Evolutionary conservation across 768 basidiomycete genomes (phyloP), one percentile per base, ranked within the genome.

Genomic region (Kondoa subrosea): DNA sequence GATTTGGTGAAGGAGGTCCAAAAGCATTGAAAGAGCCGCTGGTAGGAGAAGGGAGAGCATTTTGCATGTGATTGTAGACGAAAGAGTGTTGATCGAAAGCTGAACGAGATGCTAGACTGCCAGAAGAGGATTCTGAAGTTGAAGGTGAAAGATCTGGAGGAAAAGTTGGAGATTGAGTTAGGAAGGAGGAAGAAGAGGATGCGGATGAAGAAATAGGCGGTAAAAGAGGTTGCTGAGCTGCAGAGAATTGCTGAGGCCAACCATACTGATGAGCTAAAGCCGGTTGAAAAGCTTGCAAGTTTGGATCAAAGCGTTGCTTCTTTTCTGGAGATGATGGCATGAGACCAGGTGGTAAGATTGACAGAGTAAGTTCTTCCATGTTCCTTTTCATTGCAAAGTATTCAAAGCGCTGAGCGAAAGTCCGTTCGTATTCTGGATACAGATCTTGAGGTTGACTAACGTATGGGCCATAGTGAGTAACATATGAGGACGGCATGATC

Each of bases 301-400:
- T 25, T 61, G 8, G 59, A 26, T 27, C 26, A 61, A 61, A 64
- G 63, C n/a, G 63, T 16, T 3, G 63, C 29, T 31, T 64, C 34
- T 29, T 64, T 64, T 50, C 40, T 8, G 40, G n/a, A n/a, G 59
- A 61, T 61, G 59, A 15, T 61, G 14, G 59, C 25, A 30, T 26
- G 32, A 12, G 25, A 30, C 17, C 25, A 61, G 25, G 59, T 61
- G 17, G 59, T 32, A 25, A n/a, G 63, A 33, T 64, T 64, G 8
- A 31, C 8, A 50, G 8, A 50, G 12, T 50, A 50, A 50, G 40
- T 50, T 50, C 40, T 50, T 50, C 40, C 40, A 50, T 50, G 40
- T 50, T 50, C 12, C 40, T 8, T 21, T 50, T 50, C 40, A 50
- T 50, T 50, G 40, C 40, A 21, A 8, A 50, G 40, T 21, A 50